Base-by-base conservation (phyloP, 2,329 filamentous ascomycete genomes). In the Rutstroemia sp. region DNA sequence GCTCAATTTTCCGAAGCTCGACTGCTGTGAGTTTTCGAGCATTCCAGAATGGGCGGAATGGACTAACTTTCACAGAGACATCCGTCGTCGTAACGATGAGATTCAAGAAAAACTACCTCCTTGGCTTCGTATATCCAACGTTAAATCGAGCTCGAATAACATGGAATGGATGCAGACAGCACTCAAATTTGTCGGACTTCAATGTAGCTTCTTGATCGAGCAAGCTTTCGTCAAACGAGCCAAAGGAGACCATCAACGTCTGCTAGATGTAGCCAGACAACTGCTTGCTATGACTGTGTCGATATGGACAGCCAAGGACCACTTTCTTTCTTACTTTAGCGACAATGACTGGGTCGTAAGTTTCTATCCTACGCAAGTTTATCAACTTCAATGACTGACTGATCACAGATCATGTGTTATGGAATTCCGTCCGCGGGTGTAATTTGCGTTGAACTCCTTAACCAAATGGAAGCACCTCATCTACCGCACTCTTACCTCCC, bases 161-260 rank as follows among this genome's bases (percentile, higher is more conserved):
- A 3, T 70, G 81, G 2, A 52, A 7, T 46, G 39, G 39, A 52
- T 46, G 9, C 21, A 37, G 21, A 52, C 23, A 8, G 38, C 23
- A 34, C 49, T 52, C 0, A 52, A 47, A 52, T 52, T 52, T 19
- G 25, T 77, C 19, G 75, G 79, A 48, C 67, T 82, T 0, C 77
- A 83, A 44, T 83, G 82, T 44, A 70, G 80, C 3, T 83, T 86
- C 57, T 74, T 85, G 10, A 69, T 83, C 4, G 78, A 85, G 55
- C 73, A 82, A 18, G 72, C 83, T 0, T 68, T 84, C 10, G 71
- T 78, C 23, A 79, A 77, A 16, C 71, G 73, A 0, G 66, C 72
- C 7, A 61, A 67, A 0, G 69, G 71, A 9, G 68, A 72, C 14
- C 71, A 71, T 0, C 69, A 73, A 10, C 65, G 77, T 8, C 63